Evolutionary conservation across 2,329 filamentous ascomycete genomes (phyloP).

Genomic region (Ophiosphaerella narmari): DNA sequence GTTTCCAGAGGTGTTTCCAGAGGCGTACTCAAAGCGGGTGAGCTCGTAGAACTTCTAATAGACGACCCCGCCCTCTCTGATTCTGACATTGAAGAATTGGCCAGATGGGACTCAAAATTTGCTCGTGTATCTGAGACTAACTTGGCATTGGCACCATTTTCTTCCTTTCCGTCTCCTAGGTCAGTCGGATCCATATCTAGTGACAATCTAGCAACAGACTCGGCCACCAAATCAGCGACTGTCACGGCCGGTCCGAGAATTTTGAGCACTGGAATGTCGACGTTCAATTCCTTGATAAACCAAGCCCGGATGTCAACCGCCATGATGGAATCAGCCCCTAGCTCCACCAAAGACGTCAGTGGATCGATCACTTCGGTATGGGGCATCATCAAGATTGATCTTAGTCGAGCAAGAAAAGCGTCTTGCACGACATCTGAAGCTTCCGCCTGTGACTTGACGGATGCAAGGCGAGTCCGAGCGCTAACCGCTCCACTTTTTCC

Average conservation of each 20-base stretch:
- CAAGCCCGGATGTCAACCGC: constrained; percentile 53
- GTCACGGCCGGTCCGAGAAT: constrained; percentile 45
- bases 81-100: too few species aligned
- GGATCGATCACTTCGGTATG: constrained; percentile 23
- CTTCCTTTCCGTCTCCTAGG: neutral
- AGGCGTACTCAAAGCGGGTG: constrained; percentile 1
- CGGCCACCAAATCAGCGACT: constrained; percentile 5
- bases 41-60: constrained; percentile 3
- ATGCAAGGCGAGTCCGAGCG: neutral
- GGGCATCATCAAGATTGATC: constrained; percentile 6
- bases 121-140: too few species aligned
- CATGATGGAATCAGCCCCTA: constrained; percentile 47
- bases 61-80: constrained; percentile 1
- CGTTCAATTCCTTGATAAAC: constrained; percentile 53
- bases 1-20: too few species aligned
- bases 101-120: too few species aligned
- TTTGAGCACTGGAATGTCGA: constrained; percentile 55
- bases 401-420: constrained; percentile 6
- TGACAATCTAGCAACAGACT: constrained; percentile 4
- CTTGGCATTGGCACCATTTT: neutral
- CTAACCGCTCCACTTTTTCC: neutral
- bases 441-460: constrained; percentile 13
- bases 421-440: constrained; percentile 10
- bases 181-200: neutral
- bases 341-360: constrained; percentile 47